Evolutionary conservation across 129 eudicot species (phyloP).

Genomic region (Flaveria bidentis): DNA sequence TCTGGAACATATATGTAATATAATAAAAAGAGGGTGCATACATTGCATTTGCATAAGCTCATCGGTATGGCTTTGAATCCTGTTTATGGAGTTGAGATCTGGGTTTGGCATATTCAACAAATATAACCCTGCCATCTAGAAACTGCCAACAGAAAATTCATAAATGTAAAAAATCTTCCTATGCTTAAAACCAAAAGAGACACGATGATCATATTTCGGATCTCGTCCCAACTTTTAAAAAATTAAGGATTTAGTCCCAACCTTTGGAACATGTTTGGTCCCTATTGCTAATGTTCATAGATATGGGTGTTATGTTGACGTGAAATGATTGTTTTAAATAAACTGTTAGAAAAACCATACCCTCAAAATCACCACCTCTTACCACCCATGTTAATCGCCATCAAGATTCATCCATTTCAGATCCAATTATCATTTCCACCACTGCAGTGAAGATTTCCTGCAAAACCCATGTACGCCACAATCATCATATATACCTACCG

Average conservation of each 20-base stretch:
- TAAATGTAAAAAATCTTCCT: neutral
- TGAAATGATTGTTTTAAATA: neutral
- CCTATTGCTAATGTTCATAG: too few relatives aligned
- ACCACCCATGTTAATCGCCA: too few relatives aligned
- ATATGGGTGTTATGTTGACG: neutral
- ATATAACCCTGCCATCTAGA: constrained; percentile 93
- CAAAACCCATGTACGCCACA: too few relatives aligned
- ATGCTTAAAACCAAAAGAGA: neutral
- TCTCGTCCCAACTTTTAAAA: too few relatives aligned
- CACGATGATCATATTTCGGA: neutral
- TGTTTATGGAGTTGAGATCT: constrained; percentile 62
- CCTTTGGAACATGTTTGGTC: too few relatives aligned
- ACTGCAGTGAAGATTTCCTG: too few relatives aligned
- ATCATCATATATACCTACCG: too few relatives aligned
- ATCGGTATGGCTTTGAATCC: constrained; percentile 30
- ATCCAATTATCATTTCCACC: too few relatives aligned
- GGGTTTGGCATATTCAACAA: constrained; percentile 83
- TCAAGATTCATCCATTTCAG: too few relatives aligned
- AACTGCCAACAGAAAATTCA: constrained; percentile 45
- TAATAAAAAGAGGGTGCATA: neutral
- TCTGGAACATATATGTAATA: neutral
- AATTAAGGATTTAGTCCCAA: too few relatives aligned
- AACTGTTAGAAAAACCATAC: too few relatives aligned
- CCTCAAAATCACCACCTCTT: too few relatives aligned
- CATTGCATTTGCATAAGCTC: constrained; percentile 7